Evolutionary conservation across 179 eudicot species (phyloP), one percentile per base, ranked within the genome.

Genomic region (Sideroxylon spinosum): DNA sequence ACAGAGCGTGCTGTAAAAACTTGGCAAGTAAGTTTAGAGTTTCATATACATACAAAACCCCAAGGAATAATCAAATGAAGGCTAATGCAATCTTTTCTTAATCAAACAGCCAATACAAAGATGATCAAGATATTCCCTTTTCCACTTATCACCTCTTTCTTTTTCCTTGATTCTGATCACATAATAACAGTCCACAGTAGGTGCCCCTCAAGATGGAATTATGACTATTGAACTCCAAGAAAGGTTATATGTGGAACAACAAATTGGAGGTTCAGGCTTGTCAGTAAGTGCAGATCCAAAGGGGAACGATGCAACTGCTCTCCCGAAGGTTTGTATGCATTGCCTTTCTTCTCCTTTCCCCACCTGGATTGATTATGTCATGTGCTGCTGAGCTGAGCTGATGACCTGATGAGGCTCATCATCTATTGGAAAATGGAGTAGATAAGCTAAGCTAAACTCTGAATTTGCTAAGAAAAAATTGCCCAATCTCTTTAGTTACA

Each of bases 1-100:
- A 95, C 99, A 53, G 91, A 88, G 68, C 86, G 92, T 60, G 99
- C 99, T 76, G 98, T 95, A 29, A 93, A 91, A 85, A 91, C 98
- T 72, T 95, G 98, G 98, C 98, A 93, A 87, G 99, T 95, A 88
- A 55, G 98, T 87, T 61, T 23, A 25, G 64, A 29, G 32, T 68
- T 52, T 20, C 48, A 55, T 64, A n/a, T 6, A 6, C 1, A 19
- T 62, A 60, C 17, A 78, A 48, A 78, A 63, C 37, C 26, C 71
- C 78, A 19, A 0, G 63, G 29, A 63, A 26, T 73, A 6, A 50
- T 19, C 50, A n/a, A 76, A 59, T 49, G 32, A 59, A 55, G 76
- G 20, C 55, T 49, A 60, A 76, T 59, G 4, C 13, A 6, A 26
- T 19, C 25, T 37, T 76, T 60, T 69, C 50, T 23, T 10, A 50